These are phyloP conservation scores for Larix kaempferi DNA, from an alignment of 75 land plant species.

Conservation along the genomic window DNA sequence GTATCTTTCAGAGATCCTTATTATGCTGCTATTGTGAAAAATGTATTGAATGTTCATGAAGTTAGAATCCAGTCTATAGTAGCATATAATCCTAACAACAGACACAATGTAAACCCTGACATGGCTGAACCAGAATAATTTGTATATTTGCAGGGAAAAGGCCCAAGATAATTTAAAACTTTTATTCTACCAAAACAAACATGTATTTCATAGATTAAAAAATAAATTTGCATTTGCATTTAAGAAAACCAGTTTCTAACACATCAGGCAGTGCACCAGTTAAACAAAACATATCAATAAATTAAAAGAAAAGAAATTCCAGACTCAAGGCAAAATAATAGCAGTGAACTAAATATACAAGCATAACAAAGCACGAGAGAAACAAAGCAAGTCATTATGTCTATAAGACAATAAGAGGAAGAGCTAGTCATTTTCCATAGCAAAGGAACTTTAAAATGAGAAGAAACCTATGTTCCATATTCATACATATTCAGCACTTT, in stretches of 20 bases:
- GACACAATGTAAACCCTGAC: too few species aligned
- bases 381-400: neutral
- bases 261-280: neutral
- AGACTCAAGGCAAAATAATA: too few species aligned
- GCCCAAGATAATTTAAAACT: too few species aligned
- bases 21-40: too few species aligned
- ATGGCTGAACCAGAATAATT: too few species aligned
- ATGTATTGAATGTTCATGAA: too few species aligned
- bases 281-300: neutral
- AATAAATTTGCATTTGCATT: neutral
- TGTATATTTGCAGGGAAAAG: too few species aligned
- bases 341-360: too few species aligned
- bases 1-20: too few species aligned
- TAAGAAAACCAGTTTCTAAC: neutral
- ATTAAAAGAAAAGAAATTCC: neutral
- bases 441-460: neutral
- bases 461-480: neutral
- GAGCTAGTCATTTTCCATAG: neutral
- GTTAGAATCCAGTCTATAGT: too few species aligned
- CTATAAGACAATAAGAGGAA: neutral
- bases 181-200: too few species aligned
- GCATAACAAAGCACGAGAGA: neutral
- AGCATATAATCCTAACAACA: too few species aligned
- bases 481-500: neutral
- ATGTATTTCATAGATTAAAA: neutral